Conservation (phyloP, 257 asterid genomes). For the Nyctanthes arbortristis region DNA sequence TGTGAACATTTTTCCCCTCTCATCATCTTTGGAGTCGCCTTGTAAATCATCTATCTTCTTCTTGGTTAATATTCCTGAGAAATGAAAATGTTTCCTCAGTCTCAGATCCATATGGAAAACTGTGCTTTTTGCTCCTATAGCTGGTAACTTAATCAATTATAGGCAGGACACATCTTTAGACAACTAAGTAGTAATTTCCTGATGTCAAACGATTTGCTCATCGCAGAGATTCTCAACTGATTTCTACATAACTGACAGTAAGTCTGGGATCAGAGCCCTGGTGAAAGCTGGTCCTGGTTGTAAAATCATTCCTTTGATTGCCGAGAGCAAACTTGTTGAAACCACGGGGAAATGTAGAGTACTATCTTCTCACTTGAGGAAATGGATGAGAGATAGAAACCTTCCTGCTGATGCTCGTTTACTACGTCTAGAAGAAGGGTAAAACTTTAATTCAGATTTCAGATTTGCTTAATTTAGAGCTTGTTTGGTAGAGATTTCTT, state of each 20-base stretch:
- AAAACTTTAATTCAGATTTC: neutral
- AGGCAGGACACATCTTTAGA: neutral
- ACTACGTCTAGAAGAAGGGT: conserved; percentile 48
- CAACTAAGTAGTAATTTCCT: neutral
- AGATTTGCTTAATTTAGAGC: too few species aligned
- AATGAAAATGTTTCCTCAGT: neutral
- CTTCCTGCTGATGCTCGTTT: conserved; percentile 41
- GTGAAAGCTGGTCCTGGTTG: conserved; percentile 42
- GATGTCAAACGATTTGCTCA: conserved; percentile 1
- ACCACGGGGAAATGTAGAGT: conserved; percentile 32
- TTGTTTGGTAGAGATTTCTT: neutral
- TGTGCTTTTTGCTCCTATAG: neutral
- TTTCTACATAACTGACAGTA: conserved; percentile 41
- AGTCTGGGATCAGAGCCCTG: conserved; percentile 37
- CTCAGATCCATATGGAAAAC: neutral
- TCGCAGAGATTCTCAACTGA: conserved; percentile 44
- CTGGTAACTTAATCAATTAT: neutral
- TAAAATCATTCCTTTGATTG: conserved; percentile 33
- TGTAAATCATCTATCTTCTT: neutral
- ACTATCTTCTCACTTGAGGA: conserved; percentile 36
- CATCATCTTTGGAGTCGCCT: neutral
- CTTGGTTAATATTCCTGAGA: neutral
- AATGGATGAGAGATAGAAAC: conserved; percentile 46
- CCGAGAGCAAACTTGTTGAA: conserved; percentile 37
- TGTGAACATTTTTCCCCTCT: neutral